These are phyloP conservation scores for Xylariales sp. DNA, from an alignment of 2,329 filamentous ascomycete species.

Conservation along the genomic window DNA sequence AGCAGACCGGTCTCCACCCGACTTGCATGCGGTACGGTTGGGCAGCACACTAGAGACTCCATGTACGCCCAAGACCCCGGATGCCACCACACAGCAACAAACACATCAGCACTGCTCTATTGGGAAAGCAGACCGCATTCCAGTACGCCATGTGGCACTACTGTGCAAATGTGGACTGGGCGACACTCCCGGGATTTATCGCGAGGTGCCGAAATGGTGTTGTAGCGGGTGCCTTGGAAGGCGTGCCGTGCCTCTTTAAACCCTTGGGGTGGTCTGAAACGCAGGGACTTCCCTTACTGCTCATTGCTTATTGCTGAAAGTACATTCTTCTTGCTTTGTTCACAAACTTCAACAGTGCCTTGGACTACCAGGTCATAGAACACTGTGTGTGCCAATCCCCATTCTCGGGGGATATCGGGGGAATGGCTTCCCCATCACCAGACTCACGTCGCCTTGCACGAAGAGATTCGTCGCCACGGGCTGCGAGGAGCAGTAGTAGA, in stretches of 20 bases:
- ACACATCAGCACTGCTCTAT: constrained; percentile 6
- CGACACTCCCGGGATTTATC: constrained; percentile 1
- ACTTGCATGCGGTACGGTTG: constrained; percentile 1
- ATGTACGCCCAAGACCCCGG: constrained; percentile 8
- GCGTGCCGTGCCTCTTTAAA: not conserved
- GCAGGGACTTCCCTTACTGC: not conserved
- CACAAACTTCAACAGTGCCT: no score
- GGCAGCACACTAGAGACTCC: constrained; percentile 1
- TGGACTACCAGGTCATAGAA: no score
- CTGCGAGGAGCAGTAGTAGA: constrained; percentile 23
- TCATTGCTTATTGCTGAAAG: not conserved
- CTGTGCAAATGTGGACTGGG: not conserved
- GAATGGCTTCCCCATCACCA: constrained; percentile 33
- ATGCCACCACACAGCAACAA: constrained; percentile 8
- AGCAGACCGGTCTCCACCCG: not conserved
- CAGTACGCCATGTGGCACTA: constrained; percentile 5
- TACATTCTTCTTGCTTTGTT: not conserved
- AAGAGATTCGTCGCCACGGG: constrained; percentile 37
- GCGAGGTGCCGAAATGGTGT: constrained; percentile 1
- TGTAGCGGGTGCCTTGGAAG: constrained; percentile 1
- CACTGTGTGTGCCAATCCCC: no score
- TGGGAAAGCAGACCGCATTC: not conserved
- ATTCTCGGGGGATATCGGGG: no score
- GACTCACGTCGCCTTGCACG: constrained; percentile 30
- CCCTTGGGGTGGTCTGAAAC: constrained; percentile 3